phyloP scores from a whole-genome alignment of 805 yeast species.

The Danielia oregonensis region DNA sequence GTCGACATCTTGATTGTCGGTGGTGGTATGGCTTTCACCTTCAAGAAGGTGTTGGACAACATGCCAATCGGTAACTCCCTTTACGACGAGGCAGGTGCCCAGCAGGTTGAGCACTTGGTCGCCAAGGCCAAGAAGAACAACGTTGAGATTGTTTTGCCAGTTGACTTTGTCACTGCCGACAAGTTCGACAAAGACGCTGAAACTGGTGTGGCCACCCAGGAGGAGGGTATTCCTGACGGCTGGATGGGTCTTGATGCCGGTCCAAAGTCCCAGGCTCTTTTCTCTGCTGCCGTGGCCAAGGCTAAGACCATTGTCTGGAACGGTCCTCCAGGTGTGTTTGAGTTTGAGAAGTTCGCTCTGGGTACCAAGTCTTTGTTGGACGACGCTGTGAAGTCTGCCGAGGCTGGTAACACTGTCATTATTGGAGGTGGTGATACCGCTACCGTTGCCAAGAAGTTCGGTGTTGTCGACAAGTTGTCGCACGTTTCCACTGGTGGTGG shows the following conservation, averaged over 20 bases:
- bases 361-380: slow-evolving; percentile 92
- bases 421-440: slow-evolving; percentile 99
- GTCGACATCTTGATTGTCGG: slow-evolving; percentile 93
- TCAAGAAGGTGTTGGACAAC: slow-evolving; percentile 86
- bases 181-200: slow-evolving; percentile 89
- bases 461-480: slow-evolving; percentile 92
- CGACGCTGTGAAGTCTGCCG: slow-evolving; percentile 82
- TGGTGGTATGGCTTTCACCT: slow-evolving; percentile 99
- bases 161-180: slow-evolving; percentile 95
- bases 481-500: slow-evolving; percentile 99
- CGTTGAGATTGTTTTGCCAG: slow-evolving; percentile 91
- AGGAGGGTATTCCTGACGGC: slow-evolving; percentile 89
- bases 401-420: slow-evolving; percentile 88
- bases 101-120: slow-evolving; percentile 86
- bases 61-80: slow-evolving; percentile 89
- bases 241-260: slow-evolving; percentile 97
- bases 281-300: slow-evolving; percentile 76
- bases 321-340: slow-evolving; percentile 99
- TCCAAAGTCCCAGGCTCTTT: slow-evolving; percentile 79
- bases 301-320: slow-evolving; percentile 99
- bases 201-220: slow-evolving; percentile 79
- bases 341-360: slow-evolving; percentile 84
- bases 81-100: slow-evolving; percentile 91
- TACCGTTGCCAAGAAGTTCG: slow-evolving; percentile 97
- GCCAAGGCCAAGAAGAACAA: slow-evolving; percentile 95